phyloP scores from a whole-genome alignment of 495 filamentous ascomycete species.

The Xylaria intraflava region DNA sequence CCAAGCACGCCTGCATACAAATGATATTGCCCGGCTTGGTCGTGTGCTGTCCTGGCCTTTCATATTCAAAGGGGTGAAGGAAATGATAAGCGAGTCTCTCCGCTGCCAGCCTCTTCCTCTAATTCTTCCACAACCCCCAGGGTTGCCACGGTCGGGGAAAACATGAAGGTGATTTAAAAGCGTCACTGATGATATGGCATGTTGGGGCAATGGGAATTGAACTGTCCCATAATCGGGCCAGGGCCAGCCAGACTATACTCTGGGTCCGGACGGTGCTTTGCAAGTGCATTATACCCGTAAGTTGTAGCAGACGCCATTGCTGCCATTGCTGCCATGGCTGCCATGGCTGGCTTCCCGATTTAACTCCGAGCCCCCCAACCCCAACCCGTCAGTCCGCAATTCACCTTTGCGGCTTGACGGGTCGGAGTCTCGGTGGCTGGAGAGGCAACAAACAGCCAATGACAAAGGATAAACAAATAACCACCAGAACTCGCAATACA shows the following conservation, averaged over 20 bases:
- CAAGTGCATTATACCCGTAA: slow-evolving; percentile 8
- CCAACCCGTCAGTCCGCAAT: slow-evolving; percentile 17
- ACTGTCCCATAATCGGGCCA: slow-evolving; percentile 1
- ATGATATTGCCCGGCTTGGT: slow-evolving; percentile 8
- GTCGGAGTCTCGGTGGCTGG: slow-evolving; percentile 17
- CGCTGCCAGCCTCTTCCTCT: slow-evolving; percentile 1
- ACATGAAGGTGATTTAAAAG: slow-evolving; percentile 9
- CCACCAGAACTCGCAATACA: slow-evolving; percentile 24
- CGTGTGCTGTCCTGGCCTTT: background rate
- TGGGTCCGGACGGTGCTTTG: slow-evolving; percentile 3
- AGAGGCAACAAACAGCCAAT: slow-evolving; percentile 22
- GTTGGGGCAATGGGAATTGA: background rate
- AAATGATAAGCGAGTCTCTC: slow-evolving; percentile 2
- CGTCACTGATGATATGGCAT: slow-evolving; percentile 9
- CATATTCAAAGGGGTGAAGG: background rate
- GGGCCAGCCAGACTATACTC: slow-evolving; percentile 6
- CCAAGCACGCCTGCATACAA: slow-evolving; percentile 8
- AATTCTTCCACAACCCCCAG: background rate
- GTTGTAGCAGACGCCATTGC: slow-evolving; percentile 9
- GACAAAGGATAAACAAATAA: slow-evolving; percentile 21
- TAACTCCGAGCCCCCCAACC: slow-evolving; percentile 1
- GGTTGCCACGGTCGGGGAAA: too few species aligned
- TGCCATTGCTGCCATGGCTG: too few species aligned
- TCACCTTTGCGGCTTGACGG: slow-evolving; percentile 18
- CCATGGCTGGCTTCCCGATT: slow-evolving; percentile 1